phyloP scores from a whole-genome alignment of 75 land plant genomes.

The Selaginella tamariscina region DNA sequence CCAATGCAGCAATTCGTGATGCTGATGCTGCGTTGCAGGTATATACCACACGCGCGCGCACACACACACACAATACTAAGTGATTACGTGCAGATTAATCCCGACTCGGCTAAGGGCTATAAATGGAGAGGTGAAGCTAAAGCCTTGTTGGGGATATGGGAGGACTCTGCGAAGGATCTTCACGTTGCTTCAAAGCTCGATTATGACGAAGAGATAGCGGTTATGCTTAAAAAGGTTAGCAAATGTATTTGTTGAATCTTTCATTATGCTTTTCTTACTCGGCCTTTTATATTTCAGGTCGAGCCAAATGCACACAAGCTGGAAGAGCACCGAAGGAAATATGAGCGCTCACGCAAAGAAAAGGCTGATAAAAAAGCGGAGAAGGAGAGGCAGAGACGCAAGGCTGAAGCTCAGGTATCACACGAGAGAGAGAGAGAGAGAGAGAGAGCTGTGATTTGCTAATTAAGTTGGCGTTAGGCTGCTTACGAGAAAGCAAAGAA shows the following conservation, averaged over 20 bases:
- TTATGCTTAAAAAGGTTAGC: slow-evolving; percentile 66
- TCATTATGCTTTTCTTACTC: neutral
- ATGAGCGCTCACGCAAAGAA: slow-evolving; percentile 70
- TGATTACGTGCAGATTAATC: slow-evolving; percentile 54
- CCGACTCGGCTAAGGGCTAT: slow-evolving; percentile 93
- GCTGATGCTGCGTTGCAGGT: slow-evolving; percentile 94
- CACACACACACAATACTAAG: neutral
- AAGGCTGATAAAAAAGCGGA: slow-evolving; percentile 54
- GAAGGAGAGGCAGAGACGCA: slow-evolving; percentile 57
- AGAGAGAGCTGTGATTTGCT: neutral
- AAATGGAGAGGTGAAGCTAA: slow-evolving; percentile 80
- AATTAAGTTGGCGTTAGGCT: slow-evolving; percentile 35
- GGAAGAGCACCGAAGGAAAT: slow-evolving; percentile 86
- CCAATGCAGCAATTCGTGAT: slow-evolving; percentile 97
- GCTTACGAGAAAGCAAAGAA: slow-evolving; percentile 76
- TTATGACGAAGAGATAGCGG: slow-evolving; percentile 78
- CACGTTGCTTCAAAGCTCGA: slow-evolving; percentile 81
- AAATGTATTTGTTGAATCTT: neutral
- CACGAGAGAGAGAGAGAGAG: neutral
- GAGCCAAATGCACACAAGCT: slow-evolving; percentile 92
- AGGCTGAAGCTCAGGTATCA: slow-evolving; percentile 76
- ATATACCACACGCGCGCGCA: neutral
- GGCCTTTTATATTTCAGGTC: slow-evolving; percentile 34
- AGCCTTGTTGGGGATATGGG: slow-evolving; percentile 83
- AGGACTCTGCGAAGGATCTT: slow-evolving; percentile 86